Evolutionary conservation across 1,284 basidiomycete species (phyloP).

Genomic region (Pulveroboletus sp.): DNA sequence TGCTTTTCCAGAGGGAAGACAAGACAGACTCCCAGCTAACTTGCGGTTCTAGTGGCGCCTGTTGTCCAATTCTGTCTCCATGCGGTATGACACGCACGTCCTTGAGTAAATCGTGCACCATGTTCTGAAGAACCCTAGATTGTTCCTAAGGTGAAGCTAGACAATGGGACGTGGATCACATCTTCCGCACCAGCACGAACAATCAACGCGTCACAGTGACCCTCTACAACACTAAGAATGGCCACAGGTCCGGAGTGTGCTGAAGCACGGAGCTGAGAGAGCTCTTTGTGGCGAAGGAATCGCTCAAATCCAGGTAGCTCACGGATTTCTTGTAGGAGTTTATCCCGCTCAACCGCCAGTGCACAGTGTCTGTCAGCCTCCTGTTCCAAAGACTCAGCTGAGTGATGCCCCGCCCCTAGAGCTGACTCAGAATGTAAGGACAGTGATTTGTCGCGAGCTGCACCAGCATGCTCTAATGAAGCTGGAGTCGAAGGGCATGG

Average conservation of each 20-base stretch:
- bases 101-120: neutral
- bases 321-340: neutral
- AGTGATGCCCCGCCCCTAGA: neutral
- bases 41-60: neutral
- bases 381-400: neutral
- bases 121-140: neutral
- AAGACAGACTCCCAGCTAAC: neutral
- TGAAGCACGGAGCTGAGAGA: no score
- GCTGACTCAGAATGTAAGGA: no score
- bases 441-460: neutral
- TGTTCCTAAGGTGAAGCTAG: neutral
- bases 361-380: neutral
- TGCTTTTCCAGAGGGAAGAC: neutral
- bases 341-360: neutral
- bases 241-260: no score
- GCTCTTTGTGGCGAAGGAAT: neutral
- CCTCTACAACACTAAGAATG: no score
- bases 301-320: neutral
- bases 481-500: no score
- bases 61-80: neutral
- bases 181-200: neutral
- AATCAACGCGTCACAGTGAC: neutral
- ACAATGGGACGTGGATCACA: neutral
- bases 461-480: no score
- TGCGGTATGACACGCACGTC: no score